Evolutionary conservation across 805 yeast genomes (phyloP).

Genomic region (Teunomyces panamensis): DNA sequence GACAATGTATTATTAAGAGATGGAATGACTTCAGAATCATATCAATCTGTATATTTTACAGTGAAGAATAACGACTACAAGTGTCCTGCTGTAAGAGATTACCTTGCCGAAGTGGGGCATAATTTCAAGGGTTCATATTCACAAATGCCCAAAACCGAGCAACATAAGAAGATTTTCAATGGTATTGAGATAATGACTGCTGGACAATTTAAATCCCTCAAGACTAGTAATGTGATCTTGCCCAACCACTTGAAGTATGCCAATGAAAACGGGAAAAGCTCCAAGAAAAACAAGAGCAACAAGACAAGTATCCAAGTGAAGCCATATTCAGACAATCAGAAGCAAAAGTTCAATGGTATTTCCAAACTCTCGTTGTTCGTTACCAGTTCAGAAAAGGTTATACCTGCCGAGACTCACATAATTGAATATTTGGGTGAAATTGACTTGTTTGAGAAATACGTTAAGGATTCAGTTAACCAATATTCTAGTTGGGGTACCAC

Average conservation of each 20-base stretch:
- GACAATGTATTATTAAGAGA: constrained; percentile 42
- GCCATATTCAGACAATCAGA: constrained; percentile 55
- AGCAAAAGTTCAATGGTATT: constrained; percentile 64
- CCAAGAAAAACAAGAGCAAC: constrained; percentile 18
- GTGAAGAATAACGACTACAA: constrained; percentile 47
- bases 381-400: constrained; percentile 13
- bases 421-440: constrained; percentile 73
- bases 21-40: constrained; percentile 43
- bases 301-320: constrained; percentile 46
- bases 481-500: constrained; percentile 72
- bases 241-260: constrained; percentile 33
- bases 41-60: constrained; percentile 51
- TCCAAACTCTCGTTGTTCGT: constrained; percentile 63
- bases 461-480: constrained; percentile 67
- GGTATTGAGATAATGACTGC: constrained; percentile 21
- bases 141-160: constrained; percentile 6
- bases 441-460: constrained; percentile 61
- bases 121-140: constrained; percentile 10
- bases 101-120: constrained; percentile 21
- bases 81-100: constrained; percentile 27
- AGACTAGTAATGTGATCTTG: constrained; percentile 27
- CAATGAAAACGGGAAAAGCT: constrained; percentile 30
- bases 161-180: background rate
- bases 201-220: constrained; percentile 25
- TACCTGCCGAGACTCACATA: constrained; percentile 50